Evolutionary conservation across 2,329 filamentous ascomycete species (phyloP).

Genomic region (Coniosporium uncinatum): DNA sequence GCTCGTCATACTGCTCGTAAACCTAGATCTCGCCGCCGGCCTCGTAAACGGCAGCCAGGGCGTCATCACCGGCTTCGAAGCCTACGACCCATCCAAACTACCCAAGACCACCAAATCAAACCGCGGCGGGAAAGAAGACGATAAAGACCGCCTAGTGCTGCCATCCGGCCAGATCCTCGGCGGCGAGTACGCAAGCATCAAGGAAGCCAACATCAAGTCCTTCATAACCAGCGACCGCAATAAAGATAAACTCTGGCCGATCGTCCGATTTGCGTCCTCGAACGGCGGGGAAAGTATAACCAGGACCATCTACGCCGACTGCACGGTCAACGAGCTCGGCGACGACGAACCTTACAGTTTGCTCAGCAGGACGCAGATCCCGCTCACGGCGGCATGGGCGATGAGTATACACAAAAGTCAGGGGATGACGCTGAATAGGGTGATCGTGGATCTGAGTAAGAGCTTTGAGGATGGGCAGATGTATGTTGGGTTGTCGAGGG

Average conservation of each 20-base stretch:
- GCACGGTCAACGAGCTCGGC: constrained; percentile 41
- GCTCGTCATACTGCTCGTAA: constrained; percentile 46
- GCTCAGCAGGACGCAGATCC: constrained; percentile 54
- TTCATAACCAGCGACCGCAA: constrained; percentile 26
- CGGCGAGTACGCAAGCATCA: constrained; percentile 30
- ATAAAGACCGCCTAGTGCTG: no score
- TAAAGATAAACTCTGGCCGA: constrained; percentile 35
- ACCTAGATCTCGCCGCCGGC: constrained; percentile 33
- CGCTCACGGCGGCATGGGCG: constrained; percentile 54
- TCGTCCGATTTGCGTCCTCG: constrained; percentile 48
- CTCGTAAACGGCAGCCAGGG: constrained; percentile 45
- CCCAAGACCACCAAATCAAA: constrained; percentile 12
- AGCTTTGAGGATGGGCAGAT: constrained; percentile 53
- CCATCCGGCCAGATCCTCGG: constrained; percentile 13
- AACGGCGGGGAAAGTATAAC: constrained; percentile 38
- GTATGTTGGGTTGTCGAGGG: constrained; percentile 57
- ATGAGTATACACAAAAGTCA: constrained; percentile 59
- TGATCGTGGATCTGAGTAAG: constrained; percentile 45
- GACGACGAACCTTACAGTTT: constrained; percentile 38
- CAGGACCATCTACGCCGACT: constrained; percentile 44
- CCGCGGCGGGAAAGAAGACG: background rate
- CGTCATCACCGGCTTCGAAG: constrained; percentile 34
- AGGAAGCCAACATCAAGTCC: constrained; percentile 26
- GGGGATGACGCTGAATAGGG: constrained; percentile 55
- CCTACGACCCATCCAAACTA: constrained; percentile 19